phyloP scores from a whole-genome alignment of 306 rosid genomes.

The Albizia julibrissin region DNA sequence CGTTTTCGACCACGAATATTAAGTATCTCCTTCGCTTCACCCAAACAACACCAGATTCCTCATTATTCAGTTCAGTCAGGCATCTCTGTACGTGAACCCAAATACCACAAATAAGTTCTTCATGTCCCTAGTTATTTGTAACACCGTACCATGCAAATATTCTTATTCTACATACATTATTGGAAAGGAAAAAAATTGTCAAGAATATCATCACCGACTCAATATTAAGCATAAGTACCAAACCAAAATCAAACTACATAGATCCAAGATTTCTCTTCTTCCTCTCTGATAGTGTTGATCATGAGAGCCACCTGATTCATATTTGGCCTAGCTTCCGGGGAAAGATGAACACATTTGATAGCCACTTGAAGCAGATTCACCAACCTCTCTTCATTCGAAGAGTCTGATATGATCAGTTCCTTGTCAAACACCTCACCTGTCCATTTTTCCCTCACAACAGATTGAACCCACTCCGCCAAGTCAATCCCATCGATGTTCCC shows the following conservation, averaged over 20 bases:
- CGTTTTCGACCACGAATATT: too few species aligned
- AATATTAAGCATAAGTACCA: not conserved
- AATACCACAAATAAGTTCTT: not conserved
- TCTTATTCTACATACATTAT: not conserved
- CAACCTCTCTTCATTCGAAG: constrained; percentile 82
- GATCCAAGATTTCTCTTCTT: constrained; percentile 67
- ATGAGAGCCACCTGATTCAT: constrained; percentile 70
- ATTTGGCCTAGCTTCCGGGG: constrained; percentile 66
- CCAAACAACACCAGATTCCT: too few species aligned
- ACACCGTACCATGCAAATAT: constrained; percentile 22
- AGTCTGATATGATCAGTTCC: constrained; percentile 47
- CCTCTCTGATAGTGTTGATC: constrained; percentile 67
- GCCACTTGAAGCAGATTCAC: constrained; percentile 83
- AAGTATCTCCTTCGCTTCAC: too few species aligned
- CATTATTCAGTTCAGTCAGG: too few species aligned
- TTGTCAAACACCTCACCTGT: constrained; percentile 82
- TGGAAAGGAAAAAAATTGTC: not conserved
- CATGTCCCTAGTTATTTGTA: constrained; percentile 9
- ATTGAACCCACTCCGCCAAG: constrained; percentile 74
- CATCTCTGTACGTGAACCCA: too few species aligned
- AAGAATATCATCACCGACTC: not conserved
- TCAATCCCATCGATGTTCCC: constrained; percentile 65
- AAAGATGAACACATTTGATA: constrained; percentile 59
- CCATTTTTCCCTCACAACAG: constrained; percentile 85
- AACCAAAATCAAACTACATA: constrained; percentile 35